phyloP scores from a whole-genome alignment of 2,329 filamentous ascomycete genomes.

The Exophiala spinifera region DNA sequence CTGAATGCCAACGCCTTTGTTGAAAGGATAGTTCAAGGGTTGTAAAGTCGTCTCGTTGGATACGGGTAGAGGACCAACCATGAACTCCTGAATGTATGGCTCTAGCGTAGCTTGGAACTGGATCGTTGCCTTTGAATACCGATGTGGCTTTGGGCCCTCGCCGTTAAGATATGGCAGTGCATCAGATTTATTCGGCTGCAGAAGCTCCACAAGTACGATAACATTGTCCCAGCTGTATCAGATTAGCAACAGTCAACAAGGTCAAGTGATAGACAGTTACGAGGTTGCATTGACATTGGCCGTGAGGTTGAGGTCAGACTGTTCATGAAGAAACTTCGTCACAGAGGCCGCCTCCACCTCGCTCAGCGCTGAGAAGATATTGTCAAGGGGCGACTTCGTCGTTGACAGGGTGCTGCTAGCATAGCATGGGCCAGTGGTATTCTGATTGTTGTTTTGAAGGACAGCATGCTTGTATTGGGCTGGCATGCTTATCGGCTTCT shows the following conservation, averaged over 20 bases:
- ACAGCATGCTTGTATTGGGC: not conserved
- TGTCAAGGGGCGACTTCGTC: constrained; percentile 7
- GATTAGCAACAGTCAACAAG: not conserved
- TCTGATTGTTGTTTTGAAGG: not conserved
- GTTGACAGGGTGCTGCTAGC: not conserved
- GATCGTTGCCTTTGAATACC: constrained; percentile 49
- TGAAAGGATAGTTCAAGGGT: constrained; percentile 19
- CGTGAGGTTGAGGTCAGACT: constrained; percentile 13
- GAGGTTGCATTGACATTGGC: constrained; percentile 12
- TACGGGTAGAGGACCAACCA: constrained; percentile 51
- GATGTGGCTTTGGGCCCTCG: constrained; percentile 34
- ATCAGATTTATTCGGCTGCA: constrained; percentile 44
- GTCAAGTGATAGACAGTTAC: not conserved
- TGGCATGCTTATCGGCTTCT: not conserved
- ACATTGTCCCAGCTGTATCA: constrained; percentile 1
- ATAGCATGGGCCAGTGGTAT: not conserved
- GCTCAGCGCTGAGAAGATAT: constrained; percentile 13
- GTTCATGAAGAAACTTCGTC: constrained; percentile 12
- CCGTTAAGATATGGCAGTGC: constrained; percentile 47
- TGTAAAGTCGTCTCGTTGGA: constrained; percentile 37
- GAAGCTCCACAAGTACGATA: constrained; percentile 2
- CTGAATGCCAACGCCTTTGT: not conserved
- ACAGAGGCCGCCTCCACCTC: constrained; percentile 14
- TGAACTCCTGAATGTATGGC: constrained; percentile 36
- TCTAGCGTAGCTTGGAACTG: constrained; percentile 14